Base-by-base conservation (phyloP, 2,329 filamentous ascomycete genomes). In the Calonectria crousiana region DNA sequence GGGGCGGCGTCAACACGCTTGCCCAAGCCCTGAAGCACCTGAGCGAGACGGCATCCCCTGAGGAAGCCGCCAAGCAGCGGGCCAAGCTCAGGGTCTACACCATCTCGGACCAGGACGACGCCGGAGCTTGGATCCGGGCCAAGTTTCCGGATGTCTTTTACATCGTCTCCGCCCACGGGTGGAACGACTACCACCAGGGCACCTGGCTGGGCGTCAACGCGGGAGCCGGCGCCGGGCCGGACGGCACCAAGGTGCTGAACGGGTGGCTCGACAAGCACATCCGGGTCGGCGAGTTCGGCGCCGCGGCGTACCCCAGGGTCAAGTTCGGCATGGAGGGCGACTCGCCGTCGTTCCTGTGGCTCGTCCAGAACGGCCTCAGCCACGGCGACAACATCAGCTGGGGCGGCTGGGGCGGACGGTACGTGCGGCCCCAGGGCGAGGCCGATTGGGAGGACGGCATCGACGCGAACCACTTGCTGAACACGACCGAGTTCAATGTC, bases 71-170 rank as follows among this genome's bases (percentile, higher is more conserved):
- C 0, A 72, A 68, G 0, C 83, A 90, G 11, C 81, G 84, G 0
- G 75, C 81, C 0, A 87, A 87, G 68, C 77, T 91, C 0, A 84
- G 88, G 1, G 85, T 90, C 10, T 90, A 90, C 76, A 83, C 89
- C 16, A 91, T 92, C 67, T 91, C 89, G 3, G 90, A 92, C 75
- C 90, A 92, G 74, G 90, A 92, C 65, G 87, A 92, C 67, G 87
- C 88, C 0, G 90, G 89, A 0, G 80, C 86, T 0, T 92, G 89
- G 90, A 88, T 92, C 30, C 87, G 90, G 3, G 79, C 83, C 28
- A 86, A 85, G 1, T 92, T 87, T 68, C 89, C 90, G 0, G 86
- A 88, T 9, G 78, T 92, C 0, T 88, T 90, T 74, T 92, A 90
- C 78, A 90, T 92, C 26, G 83, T 82, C 1, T 89, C 88, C 0